Percentiles rank a stretch among this genome's conserved stretches.
phyloP scores from a whole-genome alignment of 805 yeast species.

The Saturnispora kantuleensis region DNA sequence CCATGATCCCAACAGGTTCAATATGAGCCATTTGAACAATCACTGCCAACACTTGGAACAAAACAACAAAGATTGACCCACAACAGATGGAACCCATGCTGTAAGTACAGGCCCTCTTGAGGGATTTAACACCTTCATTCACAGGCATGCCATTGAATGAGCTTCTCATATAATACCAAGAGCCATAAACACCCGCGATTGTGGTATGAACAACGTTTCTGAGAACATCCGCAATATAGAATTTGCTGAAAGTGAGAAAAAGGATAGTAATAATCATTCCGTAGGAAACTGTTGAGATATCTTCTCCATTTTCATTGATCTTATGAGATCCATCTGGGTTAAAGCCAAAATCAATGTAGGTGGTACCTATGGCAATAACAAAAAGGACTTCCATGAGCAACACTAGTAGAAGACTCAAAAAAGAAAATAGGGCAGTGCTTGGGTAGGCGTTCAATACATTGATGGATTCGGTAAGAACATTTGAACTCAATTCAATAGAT shows the following conservation, averaged over 20 bases:
- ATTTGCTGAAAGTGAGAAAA: constrained; percentile 53
- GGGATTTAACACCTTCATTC: constrained; percentile 72
- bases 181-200: constrained; percentile 80
- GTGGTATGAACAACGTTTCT: constrained; percentile 74
- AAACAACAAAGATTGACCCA: constrained; percentile 65
- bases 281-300: constrained; percentile 19
- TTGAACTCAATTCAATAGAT: constrained; percentile 22
- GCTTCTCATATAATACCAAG: constrained; percentile 74
- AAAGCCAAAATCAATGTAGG: constrained; percentile 12
- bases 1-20: constrained; percentile 8
- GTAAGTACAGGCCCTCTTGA: constrained; percentile 66
- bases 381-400: constrained; percentile 6
- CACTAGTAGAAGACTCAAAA: constrained; percentile 22
- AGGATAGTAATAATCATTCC: constrained; percentile 61
- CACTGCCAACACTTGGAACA: constrained; percentile 53
- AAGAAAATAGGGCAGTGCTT: constrained; percentile 43
- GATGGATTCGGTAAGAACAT: constrained; percentile 35
- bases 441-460: constrained; percentile 69
- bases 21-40: not conserved
- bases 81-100: constrained; percentile 86
- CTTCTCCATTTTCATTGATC: constrained; percentile 11
- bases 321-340: constrained; percentile 11
- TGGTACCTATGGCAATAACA: constrained; percentile 6
- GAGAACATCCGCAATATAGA: constrained; percentile 71
- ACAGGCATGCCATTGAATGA: constrained; percentile 51